Evolutionary conservation across 1,139 yeast genomes (phyloP).

Genomic region (Lodderomyces theae): DNA sequence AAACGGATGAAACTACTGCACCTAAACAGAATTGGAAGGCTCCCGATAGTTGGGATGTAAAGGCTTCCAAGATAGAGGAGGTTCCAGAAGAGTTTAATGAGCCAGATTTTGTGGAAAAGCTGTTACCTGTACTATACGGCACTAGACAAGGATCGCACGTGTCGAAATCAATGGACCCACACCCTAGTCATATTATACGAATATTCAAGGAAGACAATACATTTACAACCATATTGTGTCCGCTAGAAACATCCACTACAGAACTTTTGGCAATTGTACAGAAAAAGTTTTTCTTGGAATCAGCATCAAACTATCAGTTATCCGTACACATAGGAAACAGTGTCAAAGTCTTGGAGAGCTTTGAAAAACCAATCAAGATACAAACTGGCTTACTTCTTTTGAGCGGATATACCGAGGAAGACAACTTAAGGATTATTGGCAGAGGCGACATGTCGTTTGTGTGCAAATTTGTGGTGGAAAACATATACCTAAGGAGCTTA

Average conservation of each 20-base stretch:
- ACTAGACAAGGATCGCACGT: slow-evolving; percentile 28
- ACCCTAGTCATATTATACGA: slow-evolving; percentile 55
- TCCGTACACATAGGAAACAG: slow-evolving; percentile 79
- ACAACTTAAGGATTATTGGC: slow-evolving; percentile 75
- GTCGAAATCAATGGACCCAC: slow-evolving; percentile 17
- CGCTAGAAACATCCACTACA: slow-evolving; percentile 72
- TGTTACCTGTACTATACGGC: slow-evolving; percentile 38
- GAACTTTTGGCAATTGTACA: slow-evolving; percentile 69
- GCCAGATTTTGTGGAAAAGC: slow-evolving; percentile 5
- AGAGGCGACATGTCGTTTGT: slow-evolving; percentile 84
- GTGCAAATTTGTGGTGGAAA: slow-evolving; percentile 80
- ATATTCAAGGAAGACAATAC: slow-evolving; percentile 79
- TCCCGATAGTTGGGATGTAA: slow-evolving; percentile 82
- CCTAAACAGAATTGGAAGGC: slow-evolving; percentile 50
- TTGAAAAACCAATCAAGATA: slow-evolving; percentile 74
- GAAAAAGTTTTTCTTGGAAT: slow-evolving; percentile 72
- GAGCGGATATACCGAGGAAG: slow-evolving; percentile 79
- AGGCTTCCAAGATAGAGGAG: slow-evolving; percentile 19
- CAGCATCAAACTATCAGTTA: slow-evolving; percentile 70
- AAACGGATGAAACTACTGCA: slow-evolving; percentile 20
- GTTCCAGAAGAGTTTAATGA: slow-evolving; percentile 8
- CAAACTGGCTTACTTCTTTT: slow-evolving; percentile 71
- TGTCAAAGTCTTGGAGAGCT: slow-evolving; percentile 67
- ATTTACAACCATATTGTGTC: slow-evolving; percentile 74
- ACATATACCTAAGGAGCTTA: slow-evolving; percentile 65